phyloP scores from a whole-genome alignment of 2,329 filamentous ascomycete species.

The Metarhizium rileyi region DNA sequence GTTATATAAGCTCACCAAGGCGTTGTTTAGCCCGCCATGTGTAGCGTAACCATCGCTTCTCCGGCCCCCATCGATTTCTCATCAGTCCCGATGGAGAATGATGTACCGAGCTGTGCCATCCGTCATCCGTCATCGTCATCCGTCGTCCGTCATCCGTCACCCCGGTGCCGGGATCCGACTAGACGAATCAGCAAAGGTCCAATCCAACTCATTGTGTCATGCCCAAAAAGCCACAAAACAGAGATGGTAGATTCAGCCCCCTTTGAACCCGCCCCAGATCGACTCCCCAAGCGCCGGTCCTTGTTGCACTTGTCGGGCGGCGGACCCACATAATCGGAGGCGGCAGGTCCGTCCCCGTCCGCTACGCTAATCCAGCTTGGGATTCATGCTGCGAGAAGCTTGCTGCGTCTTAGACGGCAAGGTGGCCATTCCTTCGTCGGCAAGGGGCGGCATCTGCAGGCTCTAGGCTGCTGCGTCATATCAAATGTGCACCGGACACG shows the following conservation, averaged over 20 bases:
- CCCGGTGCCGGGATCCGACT: background rate
- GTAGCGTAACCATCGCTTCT: too few species aligned
- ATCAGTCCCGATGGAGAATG: background rate
- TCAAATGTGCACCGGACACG: too few species aligned
- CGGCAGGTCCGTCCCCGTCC: background rate
- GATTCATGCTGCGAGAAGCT: background rate
- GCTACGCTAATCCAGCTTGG: background rate
- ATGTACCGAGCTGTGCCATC: background rate
- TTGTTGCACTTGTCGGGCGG: too few species aligned
- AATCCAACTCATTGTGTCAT: constrained; percentile 1
- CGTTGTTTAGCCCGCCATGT: too few species aligned
- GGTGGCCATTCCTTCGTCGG: too few species aligned
- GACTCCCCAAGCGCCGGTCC: background rate
- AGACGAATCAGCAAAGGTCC: background rate
- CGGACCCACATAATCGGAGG: too few species aligned
- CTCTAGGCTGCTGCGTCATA: too few species aligned
- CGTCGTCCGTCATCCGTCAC: background rate
- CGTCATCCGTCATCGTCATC: background rate
- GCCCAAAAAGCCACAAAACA: constrained; percentile 1
- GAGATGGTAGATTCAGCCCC: too few species aligned
- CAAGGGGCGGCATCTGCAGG: too few species aligned
- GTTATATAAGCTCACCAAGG: too few species aligned
- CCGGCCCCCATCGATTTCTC: background rate
- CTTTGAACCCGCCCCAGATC: too few species aligned
- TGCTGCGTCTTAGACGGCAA: too few species aligned